phyloP scores from a whole-genome alignment of 1,284 basidiomycete genomes.

The Cryptococcus sp. region DNA sequence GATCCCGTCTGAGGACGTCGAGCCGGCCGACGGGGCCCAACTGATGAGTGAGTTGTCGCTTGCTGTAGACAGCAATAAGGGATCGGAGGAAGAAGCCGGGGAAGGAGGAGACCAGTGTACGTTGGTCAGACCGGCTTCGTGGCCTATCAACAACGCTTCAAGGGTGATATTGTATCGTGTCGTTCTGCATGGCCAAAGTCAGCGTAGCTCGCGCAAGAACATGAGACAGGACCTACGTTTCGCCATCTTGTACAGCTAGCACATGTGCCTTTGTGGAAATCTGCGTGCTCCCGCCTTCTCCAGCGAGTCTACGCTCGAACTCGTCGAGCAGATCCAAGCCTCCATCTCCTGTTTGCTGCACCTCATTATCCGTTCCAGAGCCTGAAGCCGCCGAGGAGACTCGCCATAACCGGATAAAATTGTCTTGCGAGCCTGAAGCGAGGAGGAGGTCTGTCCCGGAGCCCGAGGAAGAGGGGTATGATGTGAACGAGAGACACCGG shows the following conservation, averaged over 20 bases:
- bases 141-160: constrained; percentile 87
- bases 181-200: constrained; percentile 40
- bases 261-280: constrained; percentile 82
- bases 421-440: constrained; percentile 90
- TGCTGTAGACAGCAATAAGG: constrained; percentile 79
- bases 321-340: constrained; percentile 74
- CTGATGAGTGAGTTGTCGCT: constrained; percentile 89
- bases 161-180: constrained; percentile 76
- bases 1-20: constrained; percentile 62
- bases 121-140: constrained; percentile 87
- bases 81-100: constrained; percentile 56
- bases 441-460: constrained; percentile 58
- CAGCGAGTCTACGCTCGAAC: constrained; percentile 76
- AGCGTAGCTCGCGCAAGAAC: not conserved
- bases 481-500: constrained; percentile 70
- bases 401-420: constrained; percentile 86
- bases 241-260: constrained; percentile 62
- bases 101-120: constrained; percentile 69
- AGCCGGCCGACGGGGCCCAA: constrained; percentile 72
- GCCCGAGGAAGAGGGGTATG: constrained; percentile 37
- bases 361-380: not conserved
- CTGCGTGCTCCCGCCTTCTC: constrained; percentile 71
- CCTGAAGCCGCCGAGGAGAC: constrained; percentile 40
- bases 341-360: constrained; percentile 18
- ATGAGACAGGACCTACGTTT: constrained; percentile 56